Evolutionary conservation across 345 rosid species (phyloP).

Genomic region (Citrus unshiu): DNA sequence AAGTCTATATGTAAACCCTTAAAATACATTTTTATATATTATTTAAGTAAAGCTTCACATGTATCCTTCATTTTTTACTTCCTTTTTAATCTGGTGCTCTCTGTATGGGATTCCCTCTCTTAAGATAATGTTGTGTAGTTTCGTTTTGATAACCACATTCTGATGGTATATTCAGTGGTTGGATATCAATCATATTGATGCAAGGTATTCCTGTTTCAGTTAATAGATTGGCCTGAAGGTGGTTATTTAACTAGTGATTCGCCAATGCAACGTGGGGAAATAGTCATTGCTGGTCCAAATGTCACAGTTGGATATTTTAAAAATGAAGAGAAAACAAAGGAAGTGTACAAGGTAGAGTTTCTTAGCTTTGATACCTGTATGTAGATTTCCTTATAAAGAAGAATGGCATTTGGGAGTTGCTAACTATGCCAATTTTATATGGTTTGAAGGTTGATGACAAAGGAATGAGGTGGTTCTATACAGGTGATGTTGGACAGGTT

Average conservation of each 20-base stretch:
- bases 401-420: background rate
- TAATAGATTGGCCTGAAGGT: slow-evolving; percentile 96
- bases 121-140: background rate
- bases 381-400: background rate
- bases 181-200: background rate
- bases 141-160: background rate
- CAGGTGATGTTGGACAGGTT: slow-evolving; percentile 91
- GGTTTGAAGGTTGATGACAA: slow-evolving; percentile 76
- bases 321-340: slow-evolving; percentile 81
- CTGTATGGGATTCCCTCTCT: background rate
- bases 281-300: slow-evolving; percentile 90
- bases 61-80: background rate
- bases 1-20: background rate
- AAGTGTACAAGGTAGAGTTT: slow-evolving; percentile 76
- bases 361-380: background rate
- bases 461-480: slow-evolving; percentile 97
- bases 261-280: slow-evolving; percentile 97
- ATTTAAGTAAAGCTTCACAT: background rate
- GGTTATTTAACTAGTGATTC: slow-evolving; percentile 69
- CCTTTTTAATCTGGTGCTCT: background rate
- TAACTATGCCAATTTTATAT: background rate
- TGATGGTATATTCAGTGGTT: background rate
- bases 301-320: slow-evolving; percentile 91
- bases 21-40: background rate
- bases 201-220: slow-evolving; percentile 41